Evolutionary conservation across 2,329 filamentous ascomycete species (phyloP), one percentile per base, ranked within the genome.

Genomic region (Corniculantispora saksenae): DNA sequence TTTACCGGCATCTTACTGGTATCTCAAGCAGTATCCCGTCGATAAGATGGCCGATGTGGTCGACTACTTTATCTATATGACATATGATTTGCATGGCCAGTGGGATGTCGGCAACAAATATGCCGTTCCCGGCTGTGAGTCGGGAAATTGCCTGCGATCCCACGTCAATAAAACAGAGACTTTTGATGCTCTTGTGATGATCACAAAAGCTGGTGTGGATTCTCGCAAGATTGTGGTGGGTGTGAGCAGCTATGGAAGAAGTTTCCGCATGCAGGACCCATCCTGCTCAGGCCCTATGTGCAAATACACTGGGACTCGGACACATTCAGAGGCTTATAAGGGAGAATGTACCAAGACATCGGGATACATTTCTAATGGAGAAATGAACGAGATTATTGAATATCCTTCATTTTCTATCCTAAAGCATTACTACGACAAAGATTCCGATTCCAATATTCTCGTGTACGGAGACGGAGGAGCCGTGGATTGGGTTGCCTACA

Each of bases 111-210:
- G 66, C 8, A 81, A 79, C 65, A 40, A 62, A 13, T 70, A 65
- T 53, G 60, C 72, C 0, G 66, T 64, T 7, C 51, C 65, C 8
- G 72, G 70, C 3, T 78, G 76, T 51, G 63, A 56, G 1, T 56
- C 58, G 1, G 77, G 77, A 6, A 76, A 74, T 50, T 79, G 76
- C 59, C 70, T 80, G 1, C 72, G 75, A 3, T 71, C 67, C 19
- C 71, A 78, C 35, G 69, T 79, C 63, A 80, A 79, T 64, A 25
- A 73, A 25, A 79, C 71, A 0, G 77, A 81, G 66, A 79, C 76
- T 0, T 61, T 66, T 0, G 68, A 66, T 9, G 58, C 77, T 0
- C 66, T 81, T 3, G 61, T 71, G 7, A 78, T 77, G 70, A 66
- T 59, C 6, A 59, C 56, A 23, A 59, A 59, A 35, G 56, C 56